These are phyloP conservation scores for Alternaria infectoria DNA, from an alignment of 2,329 filamentous ascomycete species.

Conservation along the genomic window DNA sequence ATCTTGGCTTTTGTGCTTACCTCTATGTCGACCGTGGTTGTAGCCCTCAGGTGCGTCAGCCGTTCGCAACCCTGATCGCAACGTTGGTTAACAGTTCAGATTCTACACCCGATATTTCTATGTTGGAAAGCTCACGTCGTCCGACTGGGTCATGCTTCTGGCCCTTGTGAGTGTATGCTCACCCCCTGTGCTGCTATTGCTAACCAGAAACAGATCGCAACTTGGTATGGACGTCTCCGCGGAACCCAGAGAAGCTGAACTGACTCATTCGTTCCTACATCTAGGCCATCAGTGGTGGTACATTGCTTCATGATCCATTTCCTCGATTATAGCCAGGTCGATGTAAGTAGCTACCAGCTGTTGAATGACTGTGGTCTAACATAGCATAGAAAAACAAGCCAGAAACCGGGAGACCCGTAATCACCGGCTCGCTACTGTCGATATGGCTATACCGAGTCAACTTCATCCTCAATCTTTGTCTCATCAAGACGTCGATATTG, in stretches of 20 bases:
- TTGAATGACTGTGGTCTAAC: not conserved
- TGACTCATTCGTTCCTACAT: not conserved
- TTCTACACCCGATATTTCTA: slow-evolving; percentile 40
- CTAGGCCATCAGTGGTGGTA: slow-evolving; percentile 28
- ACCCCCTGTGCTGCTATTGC: not conserved
- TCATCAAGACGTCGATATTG: slow-evolving; percentile 44
- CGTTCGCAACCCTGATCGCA: not conserved
- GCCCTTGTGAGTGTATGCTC: slow-evolving; percentile 28
- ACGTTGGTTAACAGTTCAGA: slow-evolving; percentile 12
- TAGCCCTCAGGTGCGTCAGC: slow-evolving; percentile 33
- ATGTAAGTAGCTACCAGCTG: slow-evolving; percentile 13
- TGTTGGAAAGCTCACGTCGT: slow-evolving; percentile 31
- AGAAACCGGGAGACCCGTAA: slow-evolving; percentile 15
- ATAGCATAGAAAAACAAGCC: not conserved
- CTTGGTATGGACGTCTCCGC: slow-evolving; percentile 20
- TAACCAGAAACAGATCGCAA: slow-evolving; percentile 31
- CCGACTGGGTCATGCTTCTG: slow-evolving; percentile 40
- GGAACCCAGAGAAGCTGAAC: not conserved
- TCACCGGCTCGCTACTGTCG: slow-evolving; percentile 20
- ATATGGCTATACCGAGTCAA: slow-evolving; percentile 39
- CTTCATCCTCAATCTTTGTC: slow-evolving; percentile 36
- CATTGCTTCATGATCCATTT: slow-evolving; percentile 38
- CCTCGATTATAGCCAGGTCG: slow-evolving; percentile 25
- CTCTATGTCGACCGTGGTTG: slow-evolving; percentile 36
- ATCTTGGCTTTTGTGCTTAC: slow-evolving; percentile 35